Evolutionary conservation across 2,329 filamentous ascomycete genomes (phyloP), one percentile per base, ranked within the genome.

Genomic region (Alternaria postmessia): DNA sequence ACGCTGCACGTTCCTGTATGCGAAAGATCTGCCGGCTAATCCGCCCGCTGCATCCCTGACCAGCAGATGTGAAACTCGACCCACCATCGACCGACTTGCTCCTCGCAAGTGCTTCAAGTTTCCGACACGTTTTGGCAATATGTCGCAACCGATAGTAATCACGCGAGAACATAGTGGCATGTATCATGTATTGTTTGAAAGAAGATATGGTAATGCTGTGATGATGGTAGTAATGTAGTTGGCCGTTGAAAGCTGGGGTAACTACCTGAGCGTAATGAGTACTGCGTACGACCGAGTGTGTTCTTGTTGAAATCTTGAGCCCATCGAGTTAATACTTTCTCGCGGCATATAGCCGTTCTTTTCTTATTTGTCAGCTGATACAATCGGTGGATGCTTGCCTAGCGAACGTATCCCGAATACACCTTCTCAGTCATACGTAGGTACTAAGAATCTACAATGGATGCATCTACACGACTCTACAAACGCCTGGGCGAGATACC

Each of bases 401-500:
- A 30, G 3, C 1, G 28, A 12, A 11, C 30, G 46, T 14, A 36
- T 7, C 20, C 11, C 18, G 4, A 16, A 30, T 38, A 32, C 16
- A 20, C 14, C 20, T n/a, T 54, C 7, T 38, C 9, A 3, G n/a
- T 32, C 16, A 48, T 12, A 52, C 28, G 4, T 30, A 30, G 8
- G 28, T 30, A 30, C 24, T 14, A 34, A 26, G 16, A 3, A 53
- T 20, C 14, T 48, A 63, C 16, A 5, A 77, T 76, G 74, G 71
- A 70, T 41, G 67, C 73, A 1, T 72, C 74, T 2, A 68, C 67
- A n/a, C 63, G 74, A 18, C 66, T 77, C 1, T 77, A 77, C 43
- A 68, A 70, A 41, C 71, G 74, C 6, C 63, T 78, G 6, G 74
- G 62, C 7, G 68, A 75, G 30, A 76, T 78, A 53, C 70, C 75